A percentile compares a stretch with the other conserved stretches of the same genome.
phyloP scores from a whole-genome alignment of 805 yeast genomes.

The Saturnispora saitoi region DNA sequence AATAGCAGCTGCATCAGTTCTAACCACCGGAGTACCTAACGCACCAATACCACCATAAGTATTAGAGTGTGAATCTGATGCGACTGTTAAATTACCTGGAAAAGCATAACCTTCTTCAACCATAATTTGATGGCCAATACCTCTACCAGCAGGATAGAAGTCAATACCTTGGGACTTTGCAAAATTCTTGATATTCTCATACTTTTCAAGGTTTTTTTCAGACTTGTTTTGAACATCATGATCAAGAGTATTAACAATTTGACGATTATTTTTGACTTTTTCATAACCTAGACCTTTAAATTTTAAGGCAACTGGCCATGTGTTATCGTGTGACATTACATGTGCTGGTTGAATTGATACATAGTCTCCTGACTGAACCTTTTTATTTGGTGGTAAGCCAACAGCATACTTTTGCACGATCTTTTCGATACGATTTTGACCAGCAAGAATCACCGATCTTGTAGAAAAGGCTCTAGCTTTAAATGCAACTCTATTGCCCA shows the following conservation, averaged over 20 bases:
- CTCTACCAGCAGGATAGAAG: constrained; percentile 97
- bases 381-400: constrained; percentile 66
- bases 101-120: constrained; percentile 98
- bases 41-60: constrained; percentile 97
- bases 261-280: constrained; percentile 72
- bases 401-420: constrained; percentile 92
- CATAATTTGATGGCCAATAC: constrained; percentile 99
- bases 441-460: constrained; percentile 23
- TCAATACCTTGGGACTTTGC: constrained; percentile 89
- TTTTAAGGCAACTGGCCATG: constrained; percentile 98
- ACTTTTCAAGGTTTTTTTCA: constrained; percentile 82
- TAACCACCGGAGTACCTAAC: constrained; percentile 93
- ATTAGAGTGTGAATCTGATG: constrained; percentile 95
- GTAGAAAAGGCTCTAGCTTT: constrained; percentile 2
- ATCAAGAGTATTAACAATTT: constrained; percentile 92
- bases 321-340: constrained; percentile 98
- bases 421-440: constrained; percentile 91
- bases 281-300: constrained; percentile 92
- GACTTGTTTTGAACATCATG: constrained; percentile 95
- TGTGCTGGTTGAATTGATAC: constrained; percentile 92
- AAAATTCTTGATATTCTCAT: constrained; percentile 78
- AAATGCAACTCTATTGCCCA: neutral
- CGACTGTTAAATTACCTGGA: constrained; percentile 88
- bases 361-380: constrained; percentile 84
- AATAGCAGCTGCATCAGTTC: constrained; percentile 98